Base-by-base conservation (phyloP, 768 basidiomycete species). In the Mrakia frigida region DNA sequence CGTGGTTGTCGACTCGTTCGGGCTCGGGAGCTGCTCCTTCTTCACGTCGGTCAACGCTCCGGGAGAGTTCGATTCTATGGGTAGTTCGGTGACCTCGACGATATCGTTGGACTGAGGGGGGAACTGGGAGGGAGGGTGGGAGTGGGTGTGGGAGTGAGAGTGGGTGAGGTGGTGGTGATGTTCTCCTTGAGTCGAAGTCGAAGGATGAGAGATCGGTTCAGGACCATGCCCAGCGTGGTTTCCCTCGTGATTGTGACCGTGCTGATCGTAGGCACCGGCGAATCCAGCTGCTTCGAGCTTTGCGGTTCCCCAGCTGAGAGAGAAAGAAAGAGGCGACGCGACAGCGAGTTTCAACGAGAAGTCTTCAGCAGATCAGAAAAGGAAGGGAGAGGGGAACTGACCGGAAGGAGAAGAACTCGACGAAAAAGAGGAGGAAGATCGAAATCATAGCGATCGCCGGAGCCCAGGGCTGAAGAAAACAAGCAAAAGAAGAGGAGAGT, bases 401-500 rank as follows among this genome's bases (percentile, higher is more conserved):
- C 39, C 76, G 70, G 65, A 73, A 73, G 11, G 76, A 28, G 37
- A 72, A 63, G 43, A 77, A 52, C 37, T 77, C 76, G 70, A 76
- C 70, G 46, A 72, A 35, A 61, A 76, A 76, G 35, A 76, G 60
- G 14, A 50, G 16, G 46, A 72, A 65, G 50, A 97, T 89, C 80
- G 92, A 90, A 60, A 89, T 81, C 82, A 98, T 87, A 75, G 91
- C 90, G 39, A 97, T 84, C 0, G 89, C 94, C 7, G 95, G 86
- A 0, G 92, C 86, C 83, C 92, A 96, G 7, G 91, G 91, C 92
- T 94, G 78, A 73, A 7, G 72, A 41, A 10, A 3, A 13, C 4
- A 11, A 16, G 59, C 31, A 50, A 13, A 43, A 74, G 37, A 21
- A 61, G n/a, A n/a, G 21, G 35, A 41, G 46, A 50, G 46, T 50